phyloP scores from a whole-genome alignment of 768 basidiomycete genomes.

The Podaxis sp. region DNA sequence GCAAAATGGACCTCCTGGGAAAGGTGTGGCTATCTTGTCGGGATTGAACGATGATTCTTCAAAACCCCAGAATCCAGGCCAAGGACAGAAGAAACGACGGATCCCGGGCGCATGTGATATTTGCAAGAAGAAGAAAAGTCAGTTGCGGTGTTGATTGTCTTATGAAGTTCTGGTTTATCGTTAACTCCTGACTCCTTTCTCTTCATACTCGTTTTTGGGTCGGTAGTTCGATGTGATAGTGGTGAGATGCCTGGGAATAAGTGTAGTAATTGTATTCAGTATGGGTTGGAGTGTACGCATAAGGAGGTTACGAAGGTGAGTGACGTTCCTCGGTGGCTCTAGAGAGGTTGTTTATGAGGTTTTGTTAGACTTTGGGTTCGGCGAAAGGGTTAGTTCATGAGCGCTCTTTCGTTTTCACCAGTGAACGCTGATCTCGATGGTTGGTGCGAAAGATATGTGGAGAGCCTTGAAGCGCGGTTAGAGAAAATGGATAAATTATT shows the following conservation, averaged over 20 bases:
- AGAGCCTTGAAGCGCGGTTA: slow-evolving; percentile 59
- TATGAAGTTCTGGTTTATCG: not conserved
- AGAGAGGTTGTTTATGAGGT: not conserved
- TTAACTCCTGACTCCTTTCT: slow-evolving; percentile 9
- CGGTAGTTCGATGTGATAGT: slow-evolving; percentile 57
- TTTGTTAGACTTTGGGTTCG: slow-evolving; percentile 50
- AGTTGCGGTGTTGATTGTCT: slow-evolving; percentile 19
- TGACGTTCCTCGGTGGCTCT: slow-evolving; percentile 13
- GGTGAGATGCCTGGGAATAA: slow-evolving; percentile 60
- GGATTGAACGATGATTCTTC: not conserved
- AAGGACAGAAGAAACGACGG: slow-evolving; percentile 47
- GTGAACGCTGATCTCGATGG: not conserved
- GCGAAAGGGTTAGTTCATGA: slow-evolving; percentile 57
- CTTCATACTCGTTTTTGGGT: not conserved
- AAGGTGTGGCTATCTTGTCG: not conserved
- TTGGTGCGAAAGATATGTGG: slow-evolving; percentile 50
- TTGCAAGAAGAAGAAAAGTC: slow-evolving; percentile 74
- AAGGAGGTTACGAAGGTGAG: slow-evolving; percentile 67
- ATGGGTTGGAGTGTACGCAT: slow-evolving; percentile 63
- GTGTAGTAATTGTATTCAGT: slow-evolving; percentile 65
- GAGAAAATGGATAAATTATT: slow-evolving; percentile 67
- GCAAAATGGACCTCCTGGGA: not conserved
- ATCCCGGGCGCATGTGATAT: slow-evolving; percentile 72
- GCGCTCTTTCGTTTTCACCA: not conserved
- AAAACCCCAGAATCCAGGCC: not conserved